Base-by-base conservation (phyloP, 768 basidiomycete genomes). In the Macrolepiota dolichaula region DNA sequence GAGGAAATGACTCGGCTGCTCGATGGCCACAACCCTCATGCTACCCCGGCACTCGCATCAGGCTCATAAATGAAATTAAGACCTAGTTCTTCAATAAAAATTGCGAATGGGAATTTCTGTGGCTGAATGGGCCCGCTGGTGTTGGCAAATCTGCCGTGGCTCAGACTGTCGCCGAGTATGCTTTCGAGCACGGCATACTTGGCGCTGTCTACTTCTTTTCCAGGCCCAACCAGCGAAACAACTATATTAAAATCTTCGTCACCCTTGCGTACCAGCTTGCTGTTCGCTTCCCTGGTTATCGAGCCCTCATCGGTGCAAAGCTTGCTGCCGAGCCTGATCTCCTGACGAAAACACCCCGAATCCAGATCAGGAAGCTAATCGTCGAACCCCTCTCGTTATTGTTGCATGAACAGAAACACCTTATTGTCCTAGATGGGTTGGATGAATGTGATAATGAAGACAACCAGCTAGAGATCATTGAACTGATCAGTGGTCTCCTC, bases 131-230 rank as follows among this genome's bases (percentile, higher is more conserved):
- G 6, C 32, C 54, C 12, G 35, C 42, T 24, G 54, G 54, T 17
- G 15, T 42, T 22, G 54, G 54, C 35, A 55, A 55, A 19, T 55
- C 54, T 0, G 54, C 54, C 0, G 15, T 55, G 13, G 44, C 63
- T 0, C 54, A 60, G 40, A 64, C 59, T 6, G 17, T 64, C n/a
- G 54, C 47, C 15, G 40, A 55, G 13, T 44, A n/a, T 13, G 38
- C 44, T 11, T 6, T 12, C 0, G 22, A 57, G n/a, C 24, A 27
- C 4, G 37, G 47, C 5, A 5, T 19, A 0, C 51, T 64, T 2
- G 63, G 63, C 11, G 63, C 58, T 2, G 32, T 54, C 1, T 61
- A 40, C 55, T 64, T 64, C 47, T 57, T 59, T 24, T 60, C 58
- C 6, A 5, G 58, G n/a, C 12, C 27, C 10, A 42, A 53, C n/a